Evolutionary conservation across 495 filamentous ascomycete species (phyloP).

Genomic region (Penicillium fimorum): DNA sequence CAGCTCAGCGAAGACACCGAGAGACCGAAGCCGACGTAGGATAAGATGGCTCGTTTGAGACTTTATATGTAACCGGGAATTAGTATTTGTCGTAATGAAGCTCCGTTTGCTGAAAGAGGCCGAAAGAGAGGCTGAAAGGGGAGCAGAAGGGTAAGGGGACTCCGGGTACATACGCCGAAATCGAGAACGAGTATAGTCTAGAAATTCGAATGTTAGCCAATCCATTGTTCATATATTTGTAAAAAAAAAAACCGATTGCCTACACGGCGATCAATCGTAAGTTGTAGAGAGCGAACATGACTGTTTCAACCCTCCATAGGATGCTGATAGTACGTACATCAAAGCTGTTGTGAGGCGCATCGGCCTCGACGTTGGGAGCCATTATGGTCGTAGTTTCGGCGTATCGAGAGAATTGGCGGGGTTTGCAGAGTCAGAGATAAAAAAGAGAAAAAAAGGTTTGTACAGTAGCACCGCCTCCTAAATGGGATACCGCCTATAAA

Average conservation of each 20-base stretch:
- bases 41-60: constrained; percentile 67
- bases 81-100: constrained; percentile 12
- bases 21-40: constrained; percentile 70
- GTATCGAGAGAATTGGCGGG: constrained; percentile 11
- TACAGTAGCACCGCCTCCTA: too few relatives aligned
- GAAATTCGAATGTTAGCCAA: constrained; percentile 14
- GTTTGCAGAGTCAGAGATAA: too few relatives aligned
- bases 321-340: constrained; percentile 15
- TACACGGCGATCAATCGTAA: constrained; percentile 10
- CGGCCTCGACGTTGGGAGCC: constrained; percentile 10
- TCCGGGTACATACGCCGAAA: constrained; percentile 5
- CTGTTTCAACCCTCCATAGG: constrained; percentile 8
- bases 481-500: too few relatives aligned
- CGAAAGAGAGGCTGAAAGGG: background rate
- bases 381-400: constrained; percentile 12
- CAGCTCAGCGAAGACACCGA: constrained; percentile 90
- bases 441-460: too few relatives aligned
- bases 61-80: constrained; percentile 8
- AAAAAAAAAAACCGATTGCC: background rate
- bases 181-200: constrained; percentile 13
- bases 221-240: background rate
- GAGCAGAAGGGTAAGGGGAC: background rate
- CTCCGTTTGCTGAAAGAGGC: constrained; percentile 6
- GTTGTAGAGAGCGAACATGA: constrained; percentile 6
- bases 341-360: constrained; percentile 21